phyloP scores from a whole-genome alignment of 2,329 filamentous ascomycete genomes.

The Cercospora sp. region DNA sequence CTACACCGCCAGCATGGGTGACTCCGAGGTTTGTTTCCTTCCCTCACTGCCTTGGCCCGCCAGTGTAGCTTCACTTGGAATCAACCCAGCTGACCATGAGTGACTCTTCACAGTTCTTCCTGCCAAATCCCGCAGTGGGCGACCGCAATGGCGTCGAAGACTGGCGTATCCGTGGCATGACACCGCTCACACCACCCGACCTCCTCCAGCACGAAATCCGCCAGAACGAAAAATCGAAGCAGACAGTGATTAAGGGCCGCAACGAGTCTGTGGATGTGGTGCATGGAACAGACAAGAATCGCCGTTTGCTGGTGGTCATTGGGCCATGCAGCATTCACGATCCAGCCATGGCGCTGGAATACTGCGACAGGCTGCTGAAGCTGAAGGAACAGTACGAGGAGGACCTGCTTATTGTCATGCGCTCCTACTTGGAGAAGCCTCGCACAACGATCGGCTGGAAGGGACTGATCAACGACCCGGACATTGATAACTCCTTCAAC shows the following conservation, averaged over 20 bases:
- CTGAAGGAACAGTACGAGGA: constrained; percentile 85
- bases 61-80: neutral
- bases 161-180: constrained; percentile 62
- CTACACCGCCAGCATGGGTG: neutral
- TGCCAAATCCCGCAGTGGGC: constrained; percentile 52
- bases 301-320: constrained; percentile 73
- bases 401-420: constrained; percentile 94
- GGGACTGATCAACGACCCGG: constrained; percentile 96
- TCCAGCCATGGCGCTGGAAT: constrained; percentile 83
- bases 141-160: constrained; percentile 53
- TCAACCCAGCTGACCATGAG: neutral
- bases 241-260: constrained; percentile 60
- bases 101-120: constrained; percentile 47
- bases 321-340: constrained; percentile 98
- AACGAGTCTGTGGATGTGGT: constrained; percentile 62
- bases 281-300: constrained; percentile 57
- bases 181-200: constrained; percentile 79
- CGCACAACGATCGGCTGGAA: constrained; percentile 98
- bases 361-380: constrained; percentile 79
- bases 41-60: neutral
- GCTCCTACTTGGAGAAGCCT: constrained; percentile 97
- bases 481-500: constrained; percentile 97
- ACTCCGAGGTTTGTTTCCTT: neutral
- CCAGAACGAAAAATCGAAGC: constrained; percentile 51
- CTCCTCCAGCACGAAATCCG: constrained; percentile 92